Conservation (phyloP, 495 filamentous ascomycete species). For the Xylaria acuta region DNA sequence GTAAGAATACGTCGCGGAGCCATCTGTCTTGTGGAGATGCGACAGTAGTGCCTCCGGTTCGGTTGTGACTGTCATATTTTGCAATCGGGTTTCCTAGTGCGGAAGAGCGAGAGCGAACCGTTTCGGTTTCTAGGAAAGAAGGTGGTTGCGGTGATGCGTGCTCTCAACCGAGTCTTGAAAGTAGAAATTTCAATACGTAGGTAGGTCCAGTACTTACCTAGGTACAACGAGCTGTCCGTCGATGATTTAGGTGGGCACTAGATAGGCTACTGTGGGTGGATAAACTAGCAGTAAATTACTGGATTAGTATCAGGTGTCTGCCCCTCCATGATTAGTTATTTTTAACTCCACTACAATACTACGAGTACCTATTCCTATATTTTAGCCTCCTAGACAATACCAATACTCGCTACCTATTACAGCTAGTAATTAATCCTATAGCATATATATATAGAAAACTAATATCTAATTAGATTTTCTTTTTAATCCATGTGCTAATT, state of each 20-base stretch:
- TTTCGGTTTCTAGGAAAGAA: not conserved
- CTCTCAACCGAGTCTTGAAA: not conserved
- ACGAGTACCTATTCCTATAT: too few species aligned
- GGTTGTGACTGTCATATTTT: constrained; percentile 51
- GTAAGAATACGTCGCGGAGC: constrained; percentile 81
- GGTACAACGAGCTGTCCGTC: not conserved
- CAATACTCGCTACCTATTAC: too few species aligned
- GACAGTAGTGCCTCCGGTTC: constrained; percentile 58
- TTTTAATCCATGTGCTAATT: too few species aligned
- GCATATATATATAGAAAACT: too few species aligned
- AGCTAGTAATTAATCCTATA: too few species aligned
- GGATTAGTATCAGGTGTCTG: not conserved
- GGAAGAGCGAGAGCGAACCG: not conserved
- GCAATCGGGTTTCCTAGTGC: not conserved
- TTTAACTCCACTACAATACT: too few species aligned
- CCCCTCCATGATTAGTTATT: constrained; percentile 13
- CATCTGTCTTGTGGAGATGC: constrained; percentile 77
- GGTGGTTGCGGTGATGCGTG: not conserved
- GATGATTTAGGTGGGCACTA: constrained; percentile 1
- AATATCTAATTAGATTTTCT: too few species aligned
- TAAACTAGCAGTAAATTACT: too few species aligned
- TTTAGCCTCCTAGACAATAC: too few species aligned
- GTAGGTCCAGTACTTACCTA: not conserved
- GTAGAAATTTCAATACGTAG: constrained; percentile 2
- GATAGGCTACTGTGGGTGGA: too few species aligned